Conservation (phyloP, 768 basidiomycete species). For the Psilocybe sp. region DNA sequence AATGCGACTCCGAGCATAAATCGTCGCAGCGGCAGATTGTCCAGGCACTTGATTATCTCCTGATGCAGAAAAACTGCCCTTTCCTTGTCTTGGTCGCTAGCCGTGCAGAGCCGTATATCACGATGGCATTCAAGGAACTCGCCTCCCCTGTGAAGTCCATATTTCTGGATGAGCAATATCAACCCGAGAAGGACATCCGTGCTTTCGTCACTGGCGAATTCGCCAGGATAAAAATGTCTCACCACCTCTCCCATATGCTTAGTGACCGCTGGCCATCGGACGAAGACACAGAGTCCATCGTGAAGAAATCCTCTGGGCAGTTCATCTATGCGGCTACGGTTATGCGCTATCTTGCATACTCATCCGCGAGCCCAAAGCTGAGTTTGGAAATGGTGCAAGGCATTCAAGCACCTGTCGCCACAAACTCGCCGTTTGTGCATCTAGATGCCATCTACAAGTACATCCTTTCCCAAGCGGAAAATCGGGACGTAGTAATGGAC, state of each 20-base stretch:
- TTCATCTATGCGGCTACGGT: conserved; percentile 6
- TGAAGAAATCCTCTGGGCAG: background rate
- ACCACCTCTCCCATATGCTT: background rate
- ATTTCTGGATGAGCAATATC: background rate
- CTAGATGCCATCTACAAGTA: too few species aligned
- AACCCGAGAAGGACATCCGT: background rate
- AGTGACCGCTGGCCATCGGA: background rate
- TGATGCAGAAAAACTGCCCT: background rate
- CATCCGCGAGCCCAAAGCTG: background rate
- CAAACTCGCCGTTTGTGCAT: too few species aligned
- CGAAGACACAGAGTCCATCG: background rate
- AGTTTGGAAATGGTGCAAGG: too few species aligned
- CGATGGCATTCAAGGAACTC: background rate
- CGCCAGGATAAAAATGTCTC: background rate
- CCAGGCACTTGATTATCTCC: background rate
- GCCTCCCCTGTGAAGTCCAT: background rate
- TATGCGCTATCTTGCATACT: conserved; percentile 3
- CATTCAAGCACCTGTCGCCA: too few species aligned
- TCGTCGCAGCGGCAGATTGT: background rate
- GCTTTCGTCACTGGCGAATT: background rate
- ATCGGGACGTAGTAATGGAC: too few species aligned
- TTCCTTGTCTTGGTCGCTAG: conserved; percentile 2
- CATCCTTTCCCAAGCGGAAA: too few species aligned
- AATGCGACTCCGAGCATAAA: background rate
- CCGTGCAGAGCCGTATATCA: background rate